Conservation (phyloP, 176 grass and related monocot genomes). For the Rhynchospora pubera region DNA sequence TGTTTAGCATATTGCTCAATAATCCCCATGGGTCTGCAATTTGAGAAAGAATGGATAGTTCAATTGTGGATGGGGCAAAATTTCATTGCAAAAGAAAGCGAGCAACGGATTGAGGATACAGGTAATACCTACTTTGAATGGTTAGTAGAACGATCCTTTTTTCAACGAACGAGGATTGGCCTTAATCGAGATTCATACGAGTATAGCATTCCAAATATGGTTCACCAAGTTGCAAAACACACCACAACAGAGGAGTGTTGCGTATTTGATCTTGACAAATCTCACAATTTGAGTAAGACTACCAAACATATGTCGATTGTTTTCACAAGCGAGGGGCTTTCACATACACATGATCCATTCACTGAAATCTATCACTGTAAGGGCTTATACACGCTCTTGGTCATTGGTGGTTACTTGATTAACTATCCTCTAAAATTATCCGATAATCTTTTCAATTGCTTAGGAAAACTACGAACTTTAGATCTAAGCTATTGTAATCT, state of each 20-base stretch:
- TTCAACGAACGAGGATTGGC: neutral
- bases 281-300: neutral
- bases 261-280: neutral
- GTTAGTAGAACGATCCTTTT: constrained; percentile 22
- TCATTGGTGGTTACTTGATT: constrained; percentile 6
- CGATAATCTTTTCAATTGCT: constrained; percentile 1
- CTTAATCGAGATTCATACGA: neutral
- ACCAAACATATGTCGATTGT: constrained; percentile 27
- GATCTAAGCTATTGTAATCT: constrained; percentile 34
- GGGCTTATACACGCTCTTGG: constrained; percentile 28
- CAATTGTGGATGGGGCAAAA: constrained; percentile 45
- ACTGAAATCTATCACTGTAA: neutral
- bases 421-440: neutral
- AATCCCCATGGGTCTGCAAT: constrained; percentile 9
- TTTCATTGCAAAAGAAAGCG: neutral
- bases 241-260: constrained; percentile 23
- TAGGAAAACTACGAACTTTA: constrained; percentile 26
- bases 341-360: neutral
- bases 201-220: constrained; percentile 20
- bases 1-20: constrained; percentile 45
- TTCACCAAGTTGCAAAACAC: neutral
- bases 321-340: neutral
- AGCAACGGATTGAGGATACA: neutral
- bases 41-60: constrained; percentile 39
- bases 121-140: constrained; percentile 22